Evolutionary conservation across 2,329 filamentous ascomycete genomes (phyloP).

Genomic region (Aspergillus sp.): DNA sequence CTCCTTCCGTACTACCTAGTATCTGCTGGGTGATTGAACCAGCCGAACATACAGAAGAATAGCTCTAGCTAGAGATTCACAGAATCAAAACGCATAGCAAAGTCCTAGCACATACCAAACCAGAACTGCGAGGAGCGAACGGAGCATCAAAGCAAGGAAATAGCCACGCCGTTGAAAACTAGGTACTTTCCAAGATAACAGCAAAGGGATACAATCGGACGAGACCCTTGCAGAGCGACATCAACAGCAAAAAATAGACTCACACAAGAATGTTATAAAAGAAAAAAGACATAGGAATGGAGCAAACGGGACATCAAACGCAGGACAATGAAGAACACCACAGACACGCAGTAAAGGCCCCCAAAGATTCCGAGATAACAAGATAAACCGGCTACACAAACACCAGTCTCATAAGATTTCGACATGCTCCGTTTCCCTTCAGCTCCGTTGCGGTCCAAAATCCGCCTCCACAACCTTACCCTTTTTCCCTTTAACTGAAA

Average conservation of each 20-base stretch:
- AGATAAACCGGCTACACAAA: conserved; percentile 35
- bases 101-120: conserved; percentile 12
- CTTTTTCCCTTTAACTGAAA: conserved; percentile 83
- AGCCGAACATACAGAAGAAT: background rate
- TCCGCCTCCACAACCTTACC: conserved; percentile 68
- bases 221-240: conserved; percentile 7
- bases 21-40: no score
- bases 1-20: no score
- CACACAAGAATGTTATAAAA: conserved; percentile 18
- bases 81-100: conserved; percentile 7
- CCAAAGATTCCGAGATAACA: conserved; percentile 43
- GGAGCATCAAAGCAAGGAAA: conserved; percentile 8
- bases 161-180: conserved; percentile 24
- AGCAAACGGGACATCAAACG: conserved; percentile 7
- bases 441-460: conserved; percentile 54
- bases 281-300: conserved; percentile 25
- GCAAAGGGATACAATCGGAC: conserved; percentile 8
- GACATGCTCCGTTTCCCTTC: conserved; percentile 34
- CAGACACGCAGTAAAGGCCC: conserved; percentile 28
- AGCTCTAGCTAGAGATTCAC: conserved; percentile 1
- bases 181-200: conserved; percentile 26
- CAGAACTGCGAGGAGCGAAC: conserved; percentile 8
- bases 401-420: conserved; percentile 38
- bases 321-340: conserved; percentile 20
- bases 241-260: conserved; percentile 10